These are phyloP conservation scores for Nicotiana undulata DNA, from an alignment of 257 asterid species.

Conservation along the genomic window DNA sequence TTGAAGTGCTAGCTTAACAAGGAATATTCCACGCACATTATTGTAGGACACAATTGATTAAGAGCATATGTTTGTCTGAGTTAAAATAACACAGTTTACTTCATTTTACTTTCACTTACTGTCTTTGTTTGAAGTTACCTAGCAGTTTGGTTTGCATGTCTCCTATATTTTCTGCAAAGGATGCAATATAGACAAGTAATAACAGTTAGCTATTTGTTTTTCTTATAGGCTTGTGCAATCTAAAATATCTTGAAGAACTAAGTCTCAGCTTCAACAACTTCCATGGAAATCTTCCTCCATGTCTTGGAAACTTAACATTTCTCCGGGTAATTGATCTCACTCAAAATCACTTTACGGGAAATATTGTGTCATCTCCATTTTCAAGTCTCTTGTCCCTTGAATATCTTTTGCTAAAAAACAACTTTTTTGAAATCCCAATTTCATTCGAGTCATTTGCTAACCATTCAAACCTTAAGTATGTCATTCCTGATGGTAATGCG, in stretches of 20 bases:
- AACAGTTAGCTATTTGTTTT: neutral
- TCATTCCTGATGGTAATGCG: neutral
- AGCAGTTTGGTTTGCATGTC: neutral
- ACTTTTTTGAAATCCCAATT: neutral
- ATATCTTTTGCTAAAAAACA: neutral
- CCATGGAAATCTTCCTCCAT: neutral
- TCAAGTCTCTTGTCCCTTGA: neutral
- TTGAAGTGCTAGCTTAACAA: no score
- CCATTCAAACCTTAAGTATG: neutral
- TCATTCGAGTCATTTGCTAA: slow-evolving; percentile 4
- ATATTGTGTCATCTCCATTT: slow-evolving; percentile 3
- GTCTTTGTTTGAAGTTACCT: no score
- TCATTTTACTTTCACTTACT: neutral
- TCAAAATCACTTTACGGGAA: neutral
- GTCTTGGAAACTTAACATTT: slow-evolving; percentile 2
- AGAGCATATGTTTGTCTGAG: neutral
- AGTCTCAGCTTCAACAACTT: neutral
- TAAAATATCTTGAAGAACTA: neutral
- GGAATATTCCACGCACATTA: neutral
- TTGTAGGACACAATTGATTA: neutral
- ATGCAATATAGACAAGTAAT: neutral
- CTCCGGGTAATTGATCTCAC: slow-evolving; percentile 1
- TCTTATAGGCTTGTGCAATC: neutral
- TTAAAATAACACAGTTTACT: neutral
- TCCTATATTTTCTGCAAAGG: neutral